phyloP scores from a whole-genome alignment of 2,329 filamentous ascomycete species.

The Blastomyces silverae region DNA sequence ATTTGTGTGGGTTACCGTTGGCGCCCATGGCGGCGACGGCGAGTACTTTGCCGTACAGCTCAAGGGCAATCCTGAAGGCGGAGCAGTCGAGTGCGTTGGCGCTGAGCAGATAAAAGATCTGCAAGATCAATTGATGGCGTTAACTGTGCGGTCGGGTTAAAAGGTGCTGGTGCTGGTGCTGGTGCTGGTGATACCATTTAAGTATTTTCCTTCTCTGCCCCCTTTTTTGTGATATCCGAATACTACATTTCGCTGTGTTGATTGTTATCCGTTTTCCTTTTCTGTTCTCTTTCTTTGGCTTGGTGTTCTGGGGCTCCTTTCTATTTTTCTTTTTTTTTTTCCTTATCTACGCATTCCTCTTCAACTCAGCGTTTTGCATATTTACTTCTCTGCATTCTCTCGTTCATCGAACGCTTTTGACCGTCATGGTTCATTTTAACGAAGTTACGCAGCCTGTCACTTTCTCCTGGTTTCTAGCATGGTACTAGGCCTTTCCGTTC shows the following conservation, averaged over 20 bases:
- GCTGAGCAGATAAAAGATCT: slow-evolving; percentile 18
- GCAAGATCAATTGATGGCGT: slow-evolving; percentile 17
- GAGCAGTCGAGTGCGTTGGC: slow-evolving; percentile 18
- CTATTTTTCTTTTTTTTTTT: neutral
- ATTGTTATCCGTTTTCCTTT: too few species aligned
- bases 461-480: slow-evolving; percentile 10
- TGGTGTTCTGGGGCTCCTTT: slow-evolving; percentile 9
- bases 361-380: neutral
- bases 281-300: too few species aligned
- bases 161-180: neutral
- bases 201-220: neutral
- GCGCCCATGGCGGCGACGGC: slow-evolving; percentile 43
- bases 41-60: slow-evolving; percentile 38
- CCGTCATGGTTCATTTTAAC: slow-evolving; percentile 1
- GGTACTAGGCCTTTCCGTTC: neutral
- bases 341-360: neutral
- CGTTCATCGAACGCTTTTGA: neutral
- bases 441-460: slow-evolving; percentile 13
- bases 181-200: neutral
- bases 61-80: slow-evolving; percentile 22
- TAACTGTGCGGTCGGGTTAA: slow-evolving; percentile 8
- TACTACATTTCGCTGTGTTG: neutral
- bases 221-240: slow-evolving; percentile 3
- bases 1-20: slow-evolving; percentile 48
- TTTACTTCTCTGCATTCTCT: slow-evolving; percentile 3